These are phyloP conservation scores for Draba incana DNA, from an alignment of 345 rosid species.

Conservation along the genomic window DNA sequence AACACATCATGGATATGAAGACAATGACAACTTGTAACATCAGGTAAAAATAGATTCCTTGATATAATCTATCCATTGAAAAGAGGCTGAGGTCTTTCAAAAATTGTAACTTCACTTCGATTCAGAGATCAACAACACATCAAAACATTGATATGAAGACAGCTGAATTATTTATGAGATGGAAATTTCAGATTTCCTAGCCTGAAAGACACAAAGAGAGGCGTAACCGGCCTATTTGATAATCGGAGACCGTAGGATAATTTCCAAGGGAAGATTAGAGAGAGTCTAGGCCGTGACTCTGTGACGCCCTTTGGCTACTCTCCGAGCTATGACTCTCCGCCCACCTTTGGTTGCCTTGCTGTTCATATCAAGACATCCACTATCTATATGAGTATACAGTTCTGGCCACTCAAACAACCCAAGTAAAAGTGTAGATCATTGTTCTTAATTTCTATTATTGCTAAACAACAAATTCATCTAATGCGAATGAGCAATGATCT, in stretches of 20 bases:
- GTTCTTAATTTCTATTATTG: not conserved
- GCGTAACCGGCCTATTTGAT: not conserved
- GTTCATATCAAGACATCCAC: conserved; percentile 44
- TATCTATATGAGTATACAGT: conserved; percentile 23
- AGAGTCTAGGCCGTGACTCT: conserved; percentile 77
- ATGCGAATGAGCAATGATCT: not conserved
- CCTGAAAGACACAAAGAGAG: conserved; percentile 13
- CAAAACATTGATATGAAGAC: conserved; percentile 23
- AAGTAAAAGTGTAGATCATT: not conserved
- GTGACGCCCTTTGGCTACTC: conserved; percentile 91
- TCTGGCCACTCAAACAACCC: conserved; percentile 11
- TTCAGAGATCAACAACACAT: conserved; percentile 27
- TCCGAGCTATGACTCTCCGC: conserved; percentile 91
- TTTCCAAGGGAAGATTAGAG: not conserved
- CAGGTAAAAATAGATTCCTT: not conserved
- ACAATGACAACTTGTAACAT: not conserved
- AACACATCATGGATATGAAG: no score
- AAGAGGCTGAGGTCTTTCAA: conserved; percentile 3
- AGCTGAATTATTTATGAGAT: conserved; percentile 29
- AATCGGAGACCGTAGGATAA: not conserved
- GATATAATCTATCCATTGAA: conserved; percentile 18
- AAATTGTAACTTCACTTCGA: conserved; percentile 3
- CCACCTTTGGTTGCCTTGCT: conserved; percentile 99
- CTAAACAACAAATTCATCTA: not conserved
- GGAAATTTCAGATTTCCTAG: conserved; percentile 9